Base-by-base conservation (phyloP, 768 basidiomycete species). In the Crassisporium funariophilum region DNA sequence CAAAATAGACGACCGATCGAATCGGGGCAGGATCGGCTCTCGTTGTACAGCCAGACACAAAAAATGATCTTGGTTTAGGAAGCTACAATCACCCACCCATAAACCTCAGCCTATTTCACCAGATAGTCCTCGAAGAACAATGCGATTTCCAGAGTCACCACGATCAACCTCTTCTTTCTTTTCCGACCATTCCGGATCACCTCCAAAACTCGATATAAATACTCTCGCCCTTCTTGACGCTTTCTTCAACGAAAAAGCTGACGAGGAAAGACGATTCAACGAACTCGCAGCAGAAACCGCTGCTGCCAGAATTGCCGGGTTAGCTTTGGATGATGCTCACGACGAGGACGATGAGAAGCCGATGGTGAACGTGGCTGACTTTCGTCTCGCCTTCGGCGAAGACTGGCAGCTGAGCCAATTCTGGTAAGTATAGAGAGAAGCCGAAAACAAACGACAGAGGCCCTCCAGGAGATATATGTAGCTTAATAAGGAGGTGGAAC, bases 361-460 rank as follows among this genome's bases (percentile, higher is more conserved):
- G 2, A 73, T 75, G 66, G 63, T 76, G 52, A 73, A 67, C 45
- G 70, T 76, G 12, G 67, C 72, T 34, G 73, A 76, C 48, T 77
- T 71, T 48, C 63, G 68, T 21, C 52, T 59, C 25, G 67, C 70
- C 11, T 77, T 77, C 44, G 65, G 71, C 13, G 75, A 76, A 60
- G 73, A 75, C 60, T 76, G 75, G 75, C 74, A 77, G 54, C 66
- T 76, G 33, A 76, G 73, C 54, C 75, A 77, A 59, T 76, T 76
- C 49, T 76, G 76, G 74, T 75, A 59, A 68, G 75, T 64, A 21
- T n/a, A 31, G 11, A 31, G 10, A n/a, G 29, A 31, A 10, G 29
- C 10, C 29, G 3, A 8, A 19, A 44, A 21, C 17, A 37, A 20
- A 41, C 29, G 9, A 24, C 38, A 21, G 13, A 31, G 9, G 27